phyloP scores from a whole-genome alignment of 768 basidiomycete species.

The Stropharia rugosoannulata region DNA sequence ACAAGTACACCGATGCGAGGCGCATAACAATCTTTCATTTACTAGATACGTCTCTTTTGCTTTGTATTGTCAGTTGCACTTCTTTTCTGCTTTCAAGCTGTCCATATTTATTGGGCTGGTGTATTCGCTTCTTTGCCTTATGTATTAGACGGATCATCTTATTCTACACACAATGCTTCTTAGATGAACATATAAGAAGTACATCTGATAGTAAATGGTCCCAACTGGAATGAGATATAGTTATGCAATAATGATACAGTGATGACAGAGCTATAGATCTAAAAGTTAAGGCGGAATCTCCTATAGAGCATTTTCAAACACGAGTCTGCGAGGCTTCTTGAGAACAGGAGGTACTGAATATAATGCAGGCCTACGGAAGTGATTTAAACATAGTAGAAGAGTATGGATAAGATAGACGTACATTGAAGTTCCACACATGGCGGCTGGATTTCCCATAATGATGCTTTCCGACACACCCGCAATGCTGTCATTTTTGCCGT shows the following conservation, averaged over 20 bases:
- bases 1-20: conserved; percentile 68
- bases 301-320: conserved; percentile 49
- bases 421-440: conserved; percentile 94
- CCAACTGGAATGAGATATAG: not conserved
- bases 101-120: too few species aligned
- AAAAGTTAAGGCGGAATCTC: conserved; percentile 4
- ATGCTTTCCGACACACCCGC: conserved; percentile 99
- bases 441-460: conserved; percentile 97
- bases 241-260: conserved; percentile 22
- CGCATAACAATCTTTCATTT: not conserved
- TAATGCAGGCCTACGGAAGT: conserved; percentile 44
- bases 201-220: not conserved
- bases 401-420: conserved; percentile 32
- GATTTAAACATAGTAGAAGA: conserved; percentile 2
- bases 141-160: too few species aligned
- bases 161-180: too few species aligned
- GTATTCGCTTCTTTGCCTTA: too few species aligned
- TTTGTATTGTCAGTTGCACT: not conserved
- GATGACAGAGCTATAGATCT: conserved; percentile 3
- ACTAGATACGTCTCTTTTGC: not conserved
- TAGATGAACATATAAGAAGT: too few species aligned
- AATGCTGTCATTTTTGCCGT: conserved; percentile 92
- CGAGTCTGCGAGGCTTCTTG: conserved; percentile 46
- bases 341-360: conserved; percentile 42
- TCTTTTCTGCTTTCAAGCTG: not conserved